Evolutionary conservation across 345 rosid genomes (phyloP), one percentile per base, ranked within the genome.

Genomic region (Isatis tinctoria): DNA sequence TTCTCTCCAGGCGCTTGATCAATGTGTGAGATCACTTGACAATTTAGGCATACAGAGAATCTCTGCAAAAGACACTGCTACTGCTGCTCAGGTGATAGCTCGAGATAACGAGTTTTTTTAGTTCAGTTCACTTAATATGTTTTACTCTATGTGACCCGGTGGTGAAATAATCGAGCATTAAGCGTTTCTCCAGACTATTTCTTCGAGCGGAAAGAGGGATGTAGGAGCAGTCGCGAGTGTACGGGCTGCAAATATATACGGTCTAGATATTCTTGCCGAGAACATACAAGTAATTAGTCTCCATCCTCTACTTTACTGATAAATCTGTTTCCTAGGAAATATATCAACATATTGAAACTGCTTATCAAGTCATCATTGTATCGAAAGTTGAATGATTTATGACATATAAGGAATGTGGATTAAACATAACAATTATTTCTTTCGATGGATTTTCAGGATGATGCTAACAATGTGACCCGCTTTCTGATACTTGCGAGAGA

Each of bases 401-500:
- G 20, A 57, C 39, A 36, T 36, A 45, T 20, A 48, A 58, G 30
- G 67, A 51, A 67, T 49, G 69, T 48, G 27, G 60, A 53, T 2
- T 27, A 51, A 67, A 44, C 12, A 24, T 52, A 57, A 37, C 18
- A 8, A 2, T 3, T 44, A 37, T 49, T 40, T 69, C n/a, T 70
- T 47, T 57, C 35, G 4, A 47, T 5, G 18, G 36, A 36, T 41
- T 13, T 67, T 65, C 84, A 95, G 99, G 99, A 95, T 70, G 84
- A 87, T 49, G 84, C 73, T 3, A 84, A 86, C 49, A 90, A 89
- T 74, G 61, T 95, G 69, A 95, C 97, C 57, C 97, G 98, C 65
- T 95, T 86, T 77, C 82, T 95, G 69, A 85, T 95, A 75, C 96
- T 95, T 54, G 88, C 92, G 6, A 86, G 99, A 80, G 99, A 95